A percentile compares a stretch with the other conserved stretches of the same genome.
Conservation (phyloP, 805 yeast genomes). For the Ogataea parapolymorpha region DNA sequence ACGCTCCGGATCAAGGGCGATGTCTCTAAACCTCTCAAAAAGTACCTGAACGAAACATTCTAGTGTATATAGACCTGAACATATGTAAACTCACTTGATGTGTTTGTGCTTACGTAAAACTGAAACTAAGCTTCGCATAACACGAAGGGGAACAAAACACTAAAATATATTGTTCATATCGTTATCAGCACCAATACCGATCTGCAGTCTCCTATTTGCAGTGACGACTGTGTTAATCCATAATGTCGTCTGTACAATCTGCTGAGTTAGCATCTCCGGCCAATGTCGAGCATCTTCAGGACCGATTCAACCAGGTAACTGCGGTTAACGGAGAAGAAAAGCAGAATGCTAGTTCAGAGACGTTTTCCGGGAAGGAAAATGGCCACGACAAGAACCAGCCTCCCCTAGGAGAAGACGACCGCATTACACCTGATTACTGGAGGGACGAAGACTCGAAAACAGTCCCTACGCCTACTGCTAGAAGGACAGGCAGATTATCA, state of each 20-base stretch:
- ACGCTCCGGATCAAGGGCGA: slow-evolving; percentile 55
- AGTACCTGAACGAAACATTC: slow-evolving; percentile 31
- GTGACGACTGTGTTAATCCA: no score
- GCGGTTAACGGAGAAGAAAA: slow-evolving; percentile 1
- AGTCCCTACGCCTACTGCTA: slow-evolving; percentile 7
- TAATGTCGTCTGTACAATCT: slow-evolving; percentile 6
- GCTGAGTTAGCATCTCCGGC: background rate
- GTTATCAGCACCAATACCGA: no score
- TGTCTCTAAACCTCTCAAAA: slow-evolving; percentile 34
- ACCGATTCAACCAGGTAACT: background rate
- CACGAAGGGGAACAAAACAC: slow-evolving; percentile 10
- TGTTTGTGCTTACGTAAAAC: slow-evolving; percentile 3
- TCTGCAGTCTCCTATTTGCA: no score
- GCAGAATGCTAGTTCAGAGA: background rate
- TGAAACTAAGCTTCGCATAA: background rate
- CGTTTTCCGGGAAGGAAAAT: slow-evolving; percentile 4
- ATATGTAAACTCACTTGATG: background rate
- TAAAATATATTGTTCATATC: background rate
- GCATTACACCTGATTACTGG: slow-evolving; percentile 1
- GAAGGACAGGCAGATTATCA: slow-evolving; percentile 12
- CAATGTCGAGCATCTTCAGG: slow-evolving; percentile 1
- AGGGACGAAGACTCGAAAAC: background rate
- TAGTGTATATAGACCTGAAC: slow-evolving; percentile 13
- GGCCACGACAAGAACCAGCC: background rate
- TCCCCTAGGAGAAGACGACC: background rate